Conservation (phyloP, 2,329 filamentous ascomycete species). For the Colletotrichum camelliae region DNA sequence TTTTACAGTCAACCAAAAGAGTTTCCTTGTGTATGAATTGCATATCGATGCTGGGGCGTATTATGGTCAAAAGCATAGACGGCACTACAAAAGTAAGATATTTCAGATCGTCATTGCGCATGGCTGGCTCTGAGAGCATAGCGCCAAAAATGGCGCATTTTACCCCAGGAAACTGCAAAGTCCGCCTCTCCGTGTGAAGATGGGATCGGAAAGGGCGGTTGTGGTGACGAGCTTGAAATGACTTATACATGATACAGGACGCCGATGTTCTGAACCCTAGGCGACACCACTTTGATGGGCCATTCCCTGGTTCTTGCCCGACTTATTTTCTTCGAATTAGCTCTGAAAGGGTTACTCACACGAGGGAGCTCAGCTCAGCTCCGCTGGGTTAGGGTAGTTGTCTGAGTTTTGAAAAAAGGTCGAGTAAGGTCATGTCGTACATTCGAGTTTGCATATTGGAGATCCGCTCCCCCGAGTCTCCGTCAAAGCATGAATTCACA, state of each 20-base stretch:
- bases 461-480: not conserved
- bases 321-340: not conserved
- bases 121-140: not conserved
- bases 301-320: not conserved
- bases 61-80: not conserved
- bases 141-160: not conserved
- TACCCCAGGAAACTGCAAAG: not conserved
- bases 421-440: not conserved
- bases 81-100: constrained; percentile 1
- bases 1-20: not conserved
- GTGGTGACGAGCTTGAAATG: not conserved
- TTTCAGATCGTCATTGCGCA: not conserved
- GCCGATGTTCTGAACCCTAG: not conserved
- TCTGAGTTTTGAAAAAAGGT: not conserved
- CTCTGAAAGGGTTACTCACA: not conserved
- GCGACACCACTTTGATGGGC: not conserved
- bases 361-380: not conserved
- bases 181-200: not conserved
- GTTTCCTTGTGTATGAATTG: not conserved
- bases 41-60: not conserved
- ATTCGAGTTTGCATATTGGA: not conserved
- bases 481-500: not conserved
- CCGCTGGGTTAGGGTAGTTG: not conserved
- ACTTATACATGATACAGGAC: not conserved
- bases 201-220: not conserved